Evolutionary conservation across 306 rosid genomes (phyloP).

Genomic region (Castanea crenata): DNA sequence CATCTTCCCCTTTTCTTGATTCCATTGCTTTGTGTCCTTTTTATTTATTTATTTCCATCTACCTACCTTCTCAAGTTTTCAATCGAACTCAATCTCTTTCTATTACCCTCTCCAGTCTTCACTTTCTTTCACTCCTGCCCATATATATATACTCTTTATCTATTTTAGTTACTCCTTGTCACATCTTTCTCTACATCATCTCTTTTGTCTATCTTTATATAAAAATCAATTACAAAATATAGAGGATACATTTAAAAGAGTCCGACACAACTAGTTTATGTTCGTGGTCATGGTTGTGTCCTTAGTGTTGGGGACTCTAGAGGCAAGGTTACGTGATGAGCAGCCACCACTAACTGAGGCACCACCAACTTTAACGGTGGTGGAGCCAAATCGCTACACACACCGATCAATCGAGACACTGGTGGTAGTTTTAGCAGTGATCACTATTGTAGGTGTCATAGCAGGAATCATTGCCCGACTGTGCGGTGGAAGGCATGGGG

Average conservation of each 20-base stretch:
- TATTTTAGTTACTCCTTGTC: no score
- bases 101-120: conserved; percentile 10
- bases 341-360: conserved; percentile 39
- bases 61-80: not conserved
- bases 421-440: conserved; percentile 71
- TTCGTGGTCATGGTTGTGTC: conserved; percentile 5
- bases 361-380: conserved; percentile 20
- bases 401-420: conserved; percentile 71
- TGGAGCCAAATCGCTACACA: conserved; percentile 42
- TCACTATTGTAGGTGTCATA: conserved; percentile 62
- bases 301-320: conserved; percentile 19
- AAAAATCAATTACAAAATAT: no score
- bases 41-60: no score
- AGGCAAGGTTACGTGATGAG: conserved; percentile 35
- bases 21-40: no score
- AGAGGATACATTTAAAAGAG: not conserved
- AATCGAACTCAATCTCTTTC: conserved; percentile 2
- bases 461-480: conserved; percentile 75
- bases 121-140: not conserved
- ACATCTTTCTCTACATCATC: no score
- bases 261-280: conserved; percentile 10
- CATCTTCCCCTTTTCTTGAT: no score
- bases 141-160: no score
- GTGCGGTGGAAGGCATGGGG: conserved; percentile 86
- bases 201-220: no score